Evolutionary conservation across 345 rosid genomes (phyloP).

Genomic region (Gossypium arboreum): DNA sequence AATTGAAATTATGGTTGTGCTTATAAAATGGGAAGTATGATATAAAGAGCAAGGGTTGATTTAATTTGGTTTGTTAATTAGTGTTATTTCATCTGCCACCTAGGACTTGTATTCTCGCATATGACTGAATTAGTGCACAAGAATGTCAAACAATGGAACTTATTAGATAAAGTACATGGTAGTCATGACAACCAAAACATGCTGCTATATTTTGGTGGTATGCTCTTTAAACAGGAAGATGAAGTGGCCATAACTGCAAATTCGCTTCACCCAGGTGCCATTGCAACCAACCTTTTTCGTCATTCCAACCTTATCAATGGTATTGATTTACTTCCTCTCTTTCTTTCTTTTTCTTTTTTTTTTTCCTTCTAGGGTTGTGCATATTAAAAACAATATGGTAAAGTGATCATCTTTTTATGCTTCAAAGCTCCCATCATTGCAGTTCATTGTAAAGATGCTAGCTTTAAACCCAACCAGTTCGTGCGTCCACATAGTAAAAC

Average conservation of each 20-base stretch:
- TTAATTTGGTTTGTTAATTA: neutral
- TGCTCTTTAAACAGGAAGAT: conserved; percentile 44
- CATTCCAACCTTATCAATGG: conserved; percentile 33
- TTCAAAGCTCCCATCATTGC: neutral
- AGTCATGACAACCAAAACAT: neutral
- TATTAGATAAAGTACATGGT: neutral
- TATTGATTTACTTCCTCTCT: conserved; percentile 16
- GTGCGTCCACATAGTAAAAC: neutral
- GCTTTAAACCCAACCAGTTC: neutral
- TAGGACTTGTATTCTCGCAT: neutral
- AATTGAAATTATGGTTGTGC: neutral
- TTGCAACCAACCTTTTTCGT: conserved; percentile 53
- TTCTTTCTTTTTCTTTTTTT: no score
- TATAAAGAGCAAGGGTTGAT: neutral
- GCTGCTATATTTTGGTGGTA: neutral
- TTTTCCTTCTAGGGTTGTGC: neutral
- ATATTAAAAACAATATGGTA: neutral
- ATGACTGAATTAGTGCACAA: neutral
- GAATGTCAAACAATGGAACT: neutral
- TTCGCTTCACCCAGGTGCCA: conserved; percentile 69
- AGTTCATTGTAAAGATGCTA: neutral
- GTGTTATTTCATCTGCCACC: conserved; percentile 3
- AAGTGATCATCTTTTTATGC: neutral
- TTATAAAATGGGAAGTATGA: neutral
- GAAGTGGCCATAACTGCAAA: conserved; percentile 53